These are phyloP conservation scores for Ganoderma sinense DNA, from an alignment of 1,284 basidiomycete genomes.

Conservation along the genomic window DNA sequence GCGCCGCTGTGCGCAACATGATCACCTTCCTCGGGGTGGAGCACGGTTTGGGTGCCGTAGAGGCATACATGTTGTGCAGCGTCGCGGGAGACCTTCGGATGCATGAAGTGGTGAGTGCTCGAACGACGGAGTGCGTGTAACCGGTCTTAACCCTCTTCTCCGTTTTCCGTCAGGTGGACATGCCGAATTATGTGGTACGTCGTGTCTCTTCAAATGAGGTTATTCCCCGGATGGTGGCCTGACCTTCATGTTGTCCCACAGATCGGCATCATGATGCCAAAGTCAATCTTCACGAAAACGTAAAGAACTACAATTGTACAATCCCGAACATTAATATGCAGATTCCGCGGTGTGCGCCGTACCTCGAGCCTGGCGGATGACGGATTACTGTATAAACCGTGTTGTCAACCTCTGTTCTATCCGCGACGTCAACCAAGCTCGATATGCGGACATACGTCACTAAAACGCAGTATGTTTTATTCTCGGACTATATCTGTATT, in stretches of 20 bases:
- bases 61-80: slow-evolving; percentile 70
- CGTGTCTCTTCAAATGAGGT: neutral
- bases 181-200: slow-evolving; percentile 70
- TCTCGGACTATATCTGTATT: no score
- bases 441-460: no score
- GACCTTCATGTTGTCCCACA: neutral
- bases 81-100: slow-evolving; percentile 64
- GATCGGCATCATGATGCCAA: neutral
- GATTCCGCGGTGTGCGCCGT: no score
- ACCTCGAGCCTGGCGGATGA: no score
- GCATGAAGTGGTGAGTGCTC: slow-evolving; percentile 64
- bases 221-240: neutral
- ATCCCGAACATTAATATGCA: neutral
- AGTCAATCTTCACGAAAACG: neutral
- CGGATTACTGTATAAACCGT: no score
- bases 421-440: no score
- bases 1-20: slow-evolving; percentile 63
- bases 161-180: slow-evolving; percentile 54
- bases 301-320: neutral
- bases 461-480: no score
- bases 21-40: slow-evolving; percentile 56
- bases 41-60: slow-evolving; percentile 48
- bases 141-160: neutral
- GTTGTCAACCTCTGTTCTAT: no score
- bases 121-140: neutral